Percentiles rank a stretch among this genome's conserved stretches.
Conservation (phyloP, 2,329 filamentous ascomycete genomes). For the Microcyclosporella mali region DNA sequence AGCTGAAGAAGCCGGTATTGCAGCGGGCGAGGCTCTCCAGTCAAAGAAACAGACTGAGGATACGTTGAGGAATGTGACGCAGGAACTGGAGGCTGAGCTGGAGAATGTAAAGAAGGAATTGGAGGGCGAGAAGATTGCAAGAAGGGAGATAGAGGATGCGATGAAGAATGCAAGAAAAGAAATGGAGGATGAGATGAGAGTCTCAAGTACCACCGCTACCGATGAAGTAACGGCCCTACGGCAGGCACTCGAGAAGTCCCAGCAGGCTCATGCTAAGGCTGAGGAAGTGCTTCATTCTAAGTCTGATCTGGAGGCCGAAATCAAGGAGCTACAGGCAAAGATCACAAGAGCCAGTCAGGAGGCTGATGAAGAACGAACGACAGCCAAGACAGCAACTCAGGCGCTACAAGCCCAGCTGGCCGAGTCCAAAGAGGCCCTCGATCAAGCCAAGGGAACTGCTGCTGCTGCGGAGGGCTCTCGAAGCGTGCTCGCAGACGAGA, state of each 20-base stretch:
- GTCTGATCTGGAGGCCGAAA: background rate
- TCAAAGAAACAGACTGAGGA: no score
- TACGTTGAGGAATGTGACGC: background rate
- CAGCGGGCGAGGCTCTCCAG: background rate
- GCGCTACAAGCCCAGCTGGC: background rate
- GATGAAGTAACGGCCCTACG: no score
- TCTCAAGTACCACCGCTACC: no score
- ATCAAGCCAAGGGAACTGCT: background rate
- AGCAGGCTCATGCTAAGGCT: no score
- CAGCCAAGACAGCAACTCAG: background rate
- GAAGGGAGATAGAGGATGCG: no score
- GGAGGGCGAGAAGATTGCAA: constrained; percentile 1
- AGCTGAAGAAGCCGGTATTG: background rate
- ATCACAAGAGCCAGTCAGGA: no score
- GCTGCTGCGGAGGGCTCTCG: constrained; percentile 5
- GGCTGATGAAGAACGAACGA: background rate
- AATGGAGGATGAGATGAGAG: no score
- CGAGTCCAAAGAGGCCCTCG: constrained; percentile 6
- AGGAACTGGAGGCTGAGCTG: background rate
- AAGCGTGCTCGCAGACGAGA: constrained; percentile 7
- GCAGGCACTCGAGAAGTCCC: no score
- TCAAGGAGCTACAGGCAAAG: background rate
- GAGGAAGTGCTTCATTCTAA: no score
- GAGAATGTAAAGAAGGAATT: constrained; percentile 9
- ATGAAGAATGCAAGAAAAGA: no score